A percentile compares a stretch with the other conserved stretches of the same genome.
Conservation (phyloP, 441 rosid species). For the Erodium moschatum region DNA sequence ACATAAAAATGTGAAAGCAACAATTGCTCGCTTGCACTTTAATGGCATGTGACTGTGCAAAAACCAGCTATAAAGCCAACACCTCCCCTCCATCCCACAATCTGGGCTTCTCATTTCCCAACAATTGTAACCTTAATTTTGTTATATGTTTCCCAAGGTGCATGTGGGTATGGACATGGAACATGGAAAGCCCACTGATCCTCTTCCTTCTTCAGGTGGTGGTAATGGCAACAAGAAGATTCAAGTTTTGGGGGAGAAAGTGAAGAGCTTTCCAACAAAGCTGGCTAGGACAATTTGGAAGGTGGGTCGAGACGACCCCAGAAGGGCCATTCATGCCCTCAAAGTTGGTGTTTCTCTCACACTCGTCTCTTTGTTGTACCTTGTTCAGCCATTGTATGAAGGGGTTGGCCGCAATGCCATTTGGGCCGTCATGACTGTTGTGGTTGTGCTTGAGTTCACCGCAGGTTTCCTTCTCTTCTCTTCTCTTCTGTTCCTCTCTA, state of each 20-base stretch:
- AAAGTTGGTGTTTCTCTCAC: slow-evolving; percentile 69
- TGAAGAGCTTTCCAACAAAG: slow-evolving; percentile 28
- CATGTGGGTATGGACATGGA: slow-evolving; percentile 7
- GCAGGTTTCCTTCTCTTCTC: slow-evolving; percentile 35
- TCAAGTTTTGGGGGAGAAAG: slow-evolving; percentile 24
- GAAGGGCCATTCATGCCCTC: slow-evolving; percentile 60
- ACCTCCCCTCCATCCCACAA: not conserved
- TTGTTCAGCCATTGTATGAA: slow-evolving; percentile 56
- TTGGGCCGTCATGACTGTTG: slow-evolving; percentile 96
- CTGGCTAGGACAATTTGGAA: slow-evolving; percentile 33
- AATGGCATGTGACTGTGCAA: not conserved
- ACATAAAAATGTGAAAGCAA: slow-evolving; percentile 2
- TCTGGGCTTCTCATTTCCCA: slow-evolving; percentile 4
- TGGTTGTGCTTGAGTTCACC: slow-evolving; percentile 80
- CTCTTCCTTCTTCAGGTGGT: not conserved
- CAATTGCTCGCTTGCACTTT: slow-evolving; percentile 1
- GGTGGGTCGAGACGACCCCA: slow-evolving; percentile 65
- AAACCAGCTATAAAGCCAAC: not conserved
- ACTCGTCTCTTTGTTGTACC: slow-evolving; percentile 51
- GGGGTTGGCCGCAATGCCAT: slow-evolving; percentile 56
- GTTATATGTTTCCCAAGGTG: not conserved
- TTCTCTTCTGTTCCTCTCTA: not conserved
- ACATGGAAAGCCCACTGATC: not conserved
- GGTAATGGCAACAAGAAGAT: not conserved
- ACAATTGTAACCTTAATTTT: not conserved